These are phyloP conservation scores for Ceratobasidium sp. DNA, from an alignment of 1,284 basidiomycete genomes.

Conservation along the genomic window DNA sequence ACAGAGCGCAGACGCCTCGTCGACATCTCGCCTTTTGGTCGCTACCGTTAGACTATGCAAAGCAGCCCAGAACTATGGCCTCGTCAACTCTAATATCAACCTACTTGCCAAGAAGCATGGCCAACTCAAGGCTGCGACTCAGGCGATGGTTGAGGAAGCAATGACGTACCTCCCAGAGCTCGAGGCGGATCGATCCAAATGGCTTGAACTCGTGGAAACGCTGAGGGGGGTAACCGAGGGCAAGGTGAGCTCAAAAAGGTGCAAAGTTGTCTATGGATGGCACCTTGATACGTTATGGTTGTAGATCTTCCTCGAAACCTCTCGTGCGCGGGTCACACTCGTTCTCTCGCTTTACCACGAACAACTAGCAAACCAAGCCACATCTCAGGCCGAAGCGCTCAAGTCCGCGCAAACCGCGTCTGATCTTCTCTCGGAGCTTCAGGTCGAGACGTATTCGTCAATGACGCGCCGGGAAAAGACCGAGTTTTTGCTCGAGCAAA, in stretches of 20 bases:
- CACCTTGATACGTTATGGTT: not conserved
- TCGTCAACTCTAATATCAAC: slow-evolving; percentile 81
- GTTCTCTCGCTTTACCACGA: slow-evolving; percentile 88
- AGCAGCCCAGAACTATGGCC: slow-evolving; percentile 74
- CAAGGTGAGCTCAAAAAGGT: slow-evolving; percentile 71
- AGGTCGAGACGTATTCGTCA: slow-evolving; percentile 98
- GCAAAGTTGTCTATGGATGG: not conserved
- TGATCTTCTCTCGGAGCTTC: slow-evolving; percentile 92
- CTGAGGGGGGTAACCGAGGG: slow-evolving; percentile 94
- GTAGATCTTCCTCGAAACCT: slow-evolving; percentile 97
- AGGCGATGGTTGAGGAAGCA: slow-evolving; percentile 89
- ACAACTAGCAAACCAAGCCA: slow-evolving; percentile 64
- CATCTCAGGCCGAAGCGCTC: slow-evolving; percentile 62
- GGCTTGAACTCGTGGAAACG: slow-evolving; percentile 91
- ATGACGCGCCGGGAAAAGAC: slow-evolving; percentile 99
- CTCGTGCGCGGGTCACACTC: slow-evolving; percentile 92
- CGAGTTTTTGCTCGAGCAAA: slow-evolving; percentile 98
- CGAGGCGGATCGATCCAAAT: slow-evolving; percentile 76
- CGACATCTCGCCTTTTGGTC: slow-evolving; percentile 89
- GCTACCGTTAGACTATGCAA: slow-evolving; percentile 80
- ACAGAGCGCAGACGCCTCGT: slow-evolving; percentile 92
- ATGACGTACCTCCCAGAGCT: slow-evolving; percentile 86
- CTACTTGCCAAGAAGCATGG: slow-evolving; percentile 96
- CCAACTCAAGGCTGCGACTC: slow-evolving; percentile 91
- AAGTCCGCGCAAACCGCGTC: slow-evolving; percentile 84